Base-by-base conservation (phyloP, 1,284 basidiomycete genomes). In the Apiotrichum veenhuisii region DNA sequence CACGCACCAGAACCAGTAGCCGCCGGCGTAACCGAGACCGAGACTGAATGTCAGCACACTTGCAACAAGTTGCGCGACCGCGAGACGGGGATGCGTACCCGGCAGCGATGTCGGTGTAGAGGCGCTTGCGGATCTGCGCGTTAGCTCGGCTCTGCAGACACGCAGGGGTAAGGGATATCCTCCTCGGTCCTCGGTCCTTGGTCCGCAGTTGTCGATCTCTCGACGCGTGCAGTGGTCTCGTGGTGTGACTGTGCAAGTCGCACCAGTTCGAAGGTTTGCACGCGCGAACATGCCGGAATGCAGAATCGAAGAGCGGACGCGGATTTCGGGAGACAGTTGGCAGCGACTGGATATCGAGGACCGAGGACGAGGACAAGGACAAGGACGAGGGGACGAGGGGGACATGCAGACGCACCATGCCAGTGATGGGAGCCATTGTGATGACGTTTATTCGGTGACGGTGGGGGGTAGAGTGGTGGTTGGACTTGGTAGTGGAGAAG, bases 1-100 rank as follows among this genome's bases (percentile, higher is more conserved):
- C 33, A 30, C 58, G 23, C 51, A 62, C 60, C 60, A 62, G 60
- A 58, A 62, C 23, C 20, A 58, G 57, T 58, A 62, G 51, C 57
- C 60, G 41, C 43, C 54, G 27, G 41, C 14, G 47, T 41, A 51
- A 34, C 60, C 60, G 52, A 48, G 50, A 23, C 51, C 52, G 52
- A 62, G 56, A 23, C 60, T 61, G 53, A 11, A n/a, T 27, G 43
- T 57, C 17, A 54, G 55, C 23, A 44, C 15, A 20, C 1, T 20
- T 23, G 30, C 26, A 25, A n/a, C 26, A 17, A 40, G 25, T 41
- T 26, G 37, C 34, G 40, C 22, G 40, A 30, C 50, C 14, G 17
- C 18, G 41, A 25, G 33, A 25, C 23, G 22, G 37, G 11, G 50
- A 40, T 20, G 37, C 59, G 38, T 47, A 61, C 59, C 44, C 42